phyloP scores from a whole-genome alignment of 2,329 filamentous ascomycete genomes.

The Penicillium palitans region DNA sequence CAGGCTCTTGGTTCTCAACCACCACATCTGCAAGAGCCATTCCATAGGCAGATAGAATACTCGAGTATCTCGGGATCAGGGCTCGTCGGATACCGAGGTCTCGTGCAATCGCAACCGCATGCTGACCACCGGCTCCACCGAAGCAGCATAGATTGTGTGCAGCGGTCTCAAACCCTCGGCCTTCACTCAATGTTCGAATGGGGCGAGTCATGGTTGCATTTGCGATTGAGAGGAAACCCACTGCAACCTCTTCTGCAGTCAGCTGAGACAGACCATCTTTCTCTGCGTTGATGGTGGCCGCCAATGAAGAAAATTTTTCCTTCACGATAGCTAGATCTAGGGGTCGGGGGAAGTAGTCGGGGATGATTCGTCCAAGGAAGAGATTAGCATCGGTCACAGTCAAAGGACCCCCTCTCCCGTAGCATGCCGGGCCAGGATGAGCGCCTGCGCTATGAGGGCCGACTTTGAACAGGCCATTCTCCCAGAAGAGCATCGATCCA shows the following conservation, averaged over 20 bases:
- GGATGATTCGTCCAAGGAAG: constrained; percentile 78
- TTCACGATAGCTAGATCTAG: constrained; percentile 73
- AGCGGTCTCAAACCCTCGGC: constrained; percentile 67
- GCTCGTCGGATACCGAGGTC: not conserved
- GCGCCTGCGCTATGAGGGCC: constrained; percentile 87
- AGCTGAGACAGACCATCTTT: not conserved
- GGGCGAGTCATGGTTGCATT: constrained; percentile 58
- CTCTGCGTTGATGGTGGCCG: constrained; percentile 73
- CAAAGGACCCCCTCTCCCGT: constrained; percentile 83
- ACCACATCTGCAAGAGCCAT: not conserved
- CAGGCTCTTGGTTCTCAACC: not conserved
- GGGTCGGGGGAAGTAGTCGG: constrained; percentile 86
- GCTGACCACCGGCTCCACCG: constrained; percentile 40
- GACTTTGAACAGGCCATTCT: constrained; percentile 84
- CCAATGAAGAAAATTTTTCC: constrained; percentile 46
- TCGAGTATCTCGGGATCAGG: not conserved
- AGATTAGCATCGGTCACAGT: constrained; percentile 92
- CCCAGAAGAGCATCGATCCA: constrained; percentile 69
- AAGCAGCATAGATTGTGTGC: constrained; percentile 33
- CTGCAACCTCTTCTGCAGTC: constrained; percentile 59
- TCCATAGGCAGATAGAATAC: not conserved
- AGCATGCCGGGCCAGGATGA: constrained; percentile 87
- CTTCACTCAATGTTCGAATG: constrained; percentile 84
- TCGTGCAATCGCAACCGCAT: constrained; percentile 31
- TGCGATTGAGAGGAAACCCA: constrained; percentile 40